Conservation (phyloP, 805 yeast genomes). For the Kodamaea hsintzibuensis region DNA sequence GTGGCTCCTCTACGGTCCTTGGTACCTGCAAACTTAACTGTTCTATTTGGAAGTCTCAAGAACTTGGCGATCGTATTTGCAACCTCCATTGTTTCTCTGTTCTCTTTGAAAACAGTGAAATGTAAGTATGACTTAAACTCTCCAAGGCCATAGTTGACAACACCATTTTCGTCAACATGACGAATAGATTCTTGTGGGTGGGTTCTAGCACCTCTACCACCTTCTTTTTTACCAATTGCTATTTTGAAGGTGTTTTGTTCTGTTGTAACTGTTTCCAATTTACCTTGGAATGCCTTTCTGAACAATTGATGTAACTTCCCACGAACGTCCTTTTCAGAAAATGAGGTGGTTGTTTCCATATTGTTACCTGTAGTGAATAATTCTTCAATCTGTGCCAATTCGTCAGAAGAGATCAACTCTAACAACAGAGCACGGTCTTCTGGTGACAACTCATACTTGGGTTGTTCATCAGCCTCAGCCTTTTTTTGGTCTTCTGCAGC, state of each 20-base stretch:
- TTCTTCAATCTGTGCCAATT: constrained; percentile 54
- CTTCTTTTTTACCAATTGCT: constrained; percentile 48
- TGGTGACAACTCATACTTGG: constrained; percentile 45
- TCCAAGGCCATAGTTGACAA: constrained; percentile 73
- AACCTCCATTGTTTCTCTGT: constrained; percentile 96
- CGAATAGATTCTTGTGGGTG: constrained; percentile 38
- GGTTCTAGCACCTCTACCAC: constrained; percentile 31
- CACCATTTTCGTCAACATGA: constrained; percentile 49
- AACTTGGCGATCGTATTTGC: constrained; percentile 72
- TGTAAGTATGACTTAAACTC: constrained; percentile 67
- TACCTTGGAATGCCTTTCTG: constrained; percentile 70
- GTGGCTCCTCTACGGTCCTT: constrained; percentile 97
- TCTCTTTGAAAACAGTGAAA: constrained; percentile 85
- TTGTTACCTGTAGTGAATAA: constrained; percentile 56
- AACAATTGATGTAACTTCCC: constrained; percentile 77
- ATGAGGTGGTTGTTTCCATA: constrained; percentile 56
- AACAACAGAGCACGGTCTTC: constrained; percentile 50
- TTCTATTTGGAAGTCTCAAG: constrained; percentile 69
- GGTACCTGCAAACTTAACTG: constrained; percentile 87
- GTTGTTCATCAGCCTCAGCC: constrained; percentile 22
- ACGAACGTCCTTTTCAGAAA: constrained; percentile 70
- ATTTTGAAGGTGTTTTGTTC: constrained; percentile 64
- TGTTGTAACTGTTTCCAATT: constrained; percentile 78
- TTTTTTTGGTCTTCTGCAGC: constrained; percentile 15
- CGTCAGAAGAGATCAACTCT: constrained; percentile 59